Evolutionary conservation across 2,329 filamentous ascomycete species (phyloP).

Genomic region (Diaporthe ilicicola): DNA sequence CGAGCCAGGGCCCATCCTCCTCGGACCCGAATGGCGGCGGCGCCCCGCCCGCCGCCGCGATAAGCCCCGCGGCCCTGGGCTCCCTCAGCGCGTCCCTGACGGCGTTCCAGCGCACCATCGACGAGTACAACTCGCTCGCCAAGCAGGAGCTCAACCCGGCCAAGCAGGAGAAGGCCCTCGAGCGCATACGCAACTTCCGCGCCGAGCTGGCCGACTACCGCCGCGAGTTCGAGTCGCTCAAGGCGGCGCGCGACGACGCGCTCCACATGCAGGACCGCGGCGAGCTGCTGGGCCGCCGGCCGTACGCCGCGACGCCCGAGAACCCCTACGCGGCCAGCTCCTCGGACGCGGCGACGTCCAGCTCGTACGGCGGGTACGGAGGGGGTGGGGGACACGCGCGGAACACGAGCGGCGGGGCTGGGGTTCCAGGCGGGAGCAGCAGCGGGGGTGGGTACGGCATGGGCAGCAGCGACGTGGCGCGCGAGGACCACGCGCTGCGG

Average conservation of each 20-base stretch:
- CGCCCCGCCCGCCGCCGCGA: slow-evolving; percentile 51
- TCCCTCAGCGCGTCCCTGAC: slow-evolving; percentile 74
- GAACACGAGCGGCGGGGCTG: slow-evolving; percentile 50
- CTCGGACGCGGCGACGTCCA: slow-evolving; percentile 38
- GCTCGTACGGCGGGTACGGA: slow-evolving; percentile 38
- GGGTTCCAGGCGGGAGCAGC: slow-evolving; percentile 40
- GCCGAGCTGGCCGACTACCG: slow-evolving; percentile 83
- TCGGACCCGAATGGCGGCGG: slow-evolving; percentile 41
- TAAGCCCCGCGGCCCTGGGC: slow-evolving; percentile 66
- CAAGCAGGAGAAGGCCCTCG: slow-evolving; percentile 90
- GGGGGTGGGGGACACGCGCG: slow-evolving; percentile 44
- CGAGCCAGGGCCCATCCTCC: slow-evolving; percentile 54
- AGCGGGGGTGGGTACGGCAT: slow-evolving; percentile 49
- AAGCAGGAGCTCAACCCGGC: slow-evolving; percentile 88
- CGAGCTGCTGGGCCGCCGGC: slow-evolving; percentile 86
- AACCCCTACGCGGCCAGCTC: slow-evolving; percentile 81
- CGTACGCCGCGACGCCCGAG: slow-evolving; percentile 81
- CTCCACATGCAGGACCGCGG: slow-evolving; percentile 72
- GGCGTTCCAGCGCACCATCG: slow-evolving; percentile 86
- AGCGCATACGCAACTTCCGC: slow-evolving; percentile 86
- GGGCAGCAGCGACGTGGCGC: slow-evolving; percentile 68
- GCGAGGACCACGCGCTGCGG: slow-evolving; percentile 84
- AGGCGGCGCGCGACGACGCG: slow-evolving; percentile 79
- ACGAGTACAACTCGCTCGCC: slow-evolving; percentile 88
- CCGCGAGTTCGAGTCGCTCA: slow-evolving; percentile 78